Percentiles rank a stretch among this genome's conserved stretches.
phyloP scores from a whole-genome alignment of 2,329 filamentous ascomycete species.

The Ophiostoma sp. region DNA sequence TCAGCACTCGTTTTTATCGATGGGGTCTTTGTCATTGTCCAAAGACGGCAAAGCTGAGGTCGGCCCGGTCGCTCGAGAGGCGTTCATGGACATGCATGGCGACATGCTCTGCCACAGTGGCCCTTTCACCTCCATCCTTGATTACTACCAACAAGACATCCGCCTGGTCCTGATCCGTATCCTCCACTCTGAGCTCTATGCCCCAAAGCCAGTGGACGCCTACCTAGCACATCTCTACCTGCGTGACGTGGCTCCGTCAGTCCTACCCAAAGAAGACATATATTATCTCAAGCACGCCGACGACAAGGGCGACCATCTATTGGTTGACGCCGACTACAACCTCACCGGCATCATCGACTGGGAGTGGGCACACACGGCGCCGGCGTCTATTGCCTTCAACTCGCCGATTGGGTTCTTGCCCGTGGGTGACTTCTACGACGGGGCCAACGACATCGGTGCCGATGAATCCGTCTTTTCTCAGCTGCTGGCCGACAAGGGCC shows the following conservation, averaged over 20 bases:
- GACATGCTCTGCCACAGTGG: background rate
- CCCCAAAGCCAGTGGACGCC: conserved; percentile 4
- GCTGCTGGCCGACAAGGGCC: background rate
- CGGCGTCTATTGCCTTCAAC: conserved; percentile 3
- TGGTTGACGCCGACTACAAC: conserved; percentile 16
- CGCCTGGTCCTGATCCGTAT: background rate
- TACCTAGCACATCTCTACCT: conserved; percentile 7
- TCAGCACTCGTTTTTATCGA: background rate
- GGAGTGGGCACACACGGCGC: conserved; percentile 4
- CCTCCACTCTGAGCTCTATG: background rate
- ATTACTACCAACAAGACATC: background rate
- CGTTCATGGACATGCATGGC: background rate
- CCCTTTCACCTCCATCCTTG: background rate
- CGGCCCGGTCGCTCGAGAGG: background rate
- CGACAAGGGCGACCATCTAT: conserved; percentile 20
- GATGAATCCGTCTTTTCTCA: background rate
- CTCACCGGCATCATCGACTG: conserved; percentile 20
- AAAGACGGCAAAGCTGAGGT: background rate
- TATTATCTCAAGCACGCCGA: conserved; percentile 18
- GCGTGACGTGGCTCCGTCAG: background rate
- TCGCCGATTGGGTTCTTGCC: background rate
- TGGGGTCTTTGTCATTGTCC: background rate
- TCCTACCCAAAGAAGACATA: background rate
- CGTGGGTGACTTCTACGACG: background rate
- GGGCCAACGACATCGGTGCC: background rate